Conservation (phyloP, 2,329 filamentous ascomycete genomes). For the Ophiocordyceps camponoti-rufipedis region DNA sequence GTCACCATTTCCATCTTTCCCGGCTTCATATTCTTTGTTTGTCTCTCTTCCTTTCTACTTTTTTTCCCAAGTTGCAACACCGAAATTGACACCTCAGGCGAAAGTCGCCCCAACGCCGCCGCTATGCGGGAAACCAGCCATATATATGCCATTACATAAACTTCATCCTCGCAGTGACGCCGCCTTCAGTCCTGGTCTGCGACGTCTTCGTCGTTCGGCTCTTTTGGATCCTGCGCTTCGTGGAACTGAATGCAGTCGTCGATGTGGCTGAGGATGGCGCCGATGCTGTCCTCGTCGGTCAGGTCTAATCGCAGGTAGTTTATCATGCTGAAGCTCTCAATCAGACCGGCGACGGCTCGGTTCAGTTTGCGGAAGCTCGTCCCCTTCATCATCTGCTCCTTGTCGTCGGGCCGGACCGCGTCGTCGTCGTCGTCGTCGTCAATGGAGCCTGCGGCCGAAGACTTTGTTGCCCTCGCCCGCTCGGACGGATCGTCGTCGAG, state of each 20-base stretch:
- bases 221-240: conserved; percentile 79
- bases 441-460: conserved; percentile 3
- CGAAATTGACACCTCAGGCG: background rate
- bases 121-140: conserved; percentile 17
- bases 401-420: conserved; percentile 41
- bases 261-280: conserved; percentile 70
- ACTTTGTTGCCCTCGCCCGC: conserved; percentile 16
- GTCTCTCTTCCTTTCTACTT: background rate
- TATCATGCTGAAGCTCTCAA: conserved; percentile 97
- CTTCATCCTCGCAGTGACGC: too few relatives aligned
- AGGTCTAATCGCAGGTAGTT: conserved; percentile 82
- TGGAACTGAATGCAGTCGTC: conserved; percentile 89
- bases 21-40: background rate
- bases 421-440: conserved; percentile 31
- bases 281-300: conserved; percentile 83
- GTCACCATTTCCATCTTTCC: background rate
- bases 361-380: conserved; percentile 70
- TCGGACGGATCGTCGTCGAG: conserved; percentile 62
- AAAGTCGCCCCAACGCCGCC: conserved; percentile 16
- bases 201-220: conserved; percentile 46
- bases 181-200: conserved; percentile 19
- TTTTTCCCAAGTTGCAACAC: background rate
- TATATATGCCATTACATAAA: too few relatives aligned
- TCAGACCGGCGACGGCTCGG: conserved; percentile 71
- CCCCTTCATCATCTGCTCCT: conserved; percentile 59